Evolutionary conservation across 1,284 basidiomycete species (phyloP).

Genomic region (Rhodofomes roseus): DNA sequence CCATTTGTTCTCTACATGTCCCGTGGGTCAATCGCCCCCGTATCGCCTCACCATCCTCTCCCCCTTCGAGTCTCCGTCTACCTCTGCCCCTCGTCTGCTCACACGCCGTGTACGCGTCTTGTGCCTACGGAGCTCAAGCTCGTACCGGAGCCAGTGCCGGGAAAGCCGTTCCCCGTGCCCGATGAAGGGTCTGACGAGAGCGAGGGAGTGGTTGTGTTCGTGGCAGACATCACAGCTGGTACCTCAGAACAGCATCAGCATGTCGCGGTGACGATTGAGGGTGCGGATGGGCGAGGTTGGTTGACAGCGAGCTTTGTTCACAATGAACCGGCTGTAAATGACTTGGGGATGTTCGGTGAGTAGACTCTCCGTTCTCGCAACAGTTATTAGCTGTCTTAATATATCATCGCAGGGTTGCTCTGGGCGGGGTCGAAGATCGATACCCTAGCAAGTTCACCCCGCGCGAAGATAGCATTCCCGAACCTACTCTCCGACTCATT

Average conservation of each 20-base stretch:
- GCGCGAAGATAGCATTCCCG: constrained; percentile 25
- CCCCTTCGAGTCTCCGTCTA: constrained; percentile 43
- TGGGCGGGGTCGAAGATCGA: constrained; percentile 28
- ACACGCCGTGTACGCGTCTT: constrained; percentile 36
- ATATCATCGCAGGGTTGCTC: constrained; percentile 16
- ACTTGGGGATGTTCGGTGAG: constrained; percentile 45
- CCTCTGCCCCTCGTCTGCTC: constrained; percentile 32
- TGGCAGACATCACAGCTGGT: constrained; percentile 38
- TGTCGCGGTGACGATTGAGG: constrained; percentile 50
- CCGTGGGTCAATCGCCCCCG: constrained; percentile 46
- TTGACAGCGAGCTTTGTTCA: constrained; percentile 50
- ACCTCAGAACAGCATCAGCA: constrained; percentile 11
- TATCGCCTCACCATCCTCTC: constrained; percentile 44
- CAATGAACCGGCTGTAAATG: constrained; percentile 27
- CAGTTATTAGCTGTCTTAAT: neutral
- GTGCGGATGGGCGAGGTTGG: constrained; percentile 58
- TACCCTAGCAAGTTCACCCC: constrained; percentile 25
- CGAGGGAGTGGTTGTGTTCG: constrained; percentile 65
- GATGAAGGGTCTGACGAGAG: constrained; percentile 69
- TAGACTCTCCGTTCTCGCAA: neutral
- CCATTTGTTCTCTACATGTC: constrained; percentile 56
- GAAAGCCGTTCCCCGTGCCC: constrained; percentile 56
- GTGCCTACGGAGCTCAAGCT: constrained; percentile 48
- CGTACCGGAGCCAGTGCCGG: constrained; percentile 55
- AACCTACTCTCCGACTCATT: constrained; percentile 53